Percentiles rank a stretch among this genome's conserved stretches.
These are phyloP conservation scores for Crithidia fasciculata DNA, from an alignment of 208 protist genomes.

Conservation along the genomic window DNA sequence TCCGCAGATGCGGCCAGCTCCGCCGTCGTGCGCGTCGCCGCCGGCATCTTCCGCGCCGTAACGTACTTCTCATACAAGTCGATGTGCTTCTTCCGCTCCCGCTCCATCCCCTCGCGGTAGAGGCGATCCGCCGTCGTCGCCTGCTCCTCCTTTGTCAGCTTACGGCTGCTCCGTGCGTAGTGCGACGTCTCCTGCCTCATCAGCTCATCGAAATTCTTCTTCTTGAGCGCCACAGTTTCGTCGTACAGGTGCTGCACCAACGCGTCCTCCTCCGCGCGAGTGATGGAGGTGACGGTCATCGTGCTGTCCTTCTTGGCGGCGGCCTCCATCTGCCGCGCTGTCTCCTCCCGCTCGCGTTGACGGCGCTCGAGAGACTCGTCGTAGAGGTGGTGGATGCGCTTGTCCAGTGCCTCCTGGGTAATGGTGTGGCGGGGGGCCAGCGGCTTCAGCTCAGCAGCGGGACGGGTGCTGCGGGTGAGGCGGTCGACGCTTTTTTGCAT, in stretches of 20 bases:
- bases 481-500: slow-evolving; percentile 76
- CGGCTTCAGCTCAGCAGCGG: slow-evolving; percentile 51
- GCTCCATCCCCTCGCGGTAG: slow-evolving; percentile 80
- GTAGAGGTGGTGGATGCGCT: slow-evolving; percentile 82
- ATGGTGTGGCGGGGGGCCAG: slow-evolving; percentile 45
- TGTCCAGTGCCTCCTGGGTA: slow-evolving; percentile 53
- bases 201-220: slow-evolving; percentile 55
- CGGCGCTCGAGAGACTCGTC: slow-evolving; percentile 77
- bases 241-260: slow-evolving; percentile 79
- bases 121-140: slow-evolving; percentile 46
- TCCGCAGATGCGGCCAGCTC: slow-evolving; percentile 55
- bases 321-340: slow-evolving; percentile 52
- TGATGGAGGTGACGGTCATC: slow-evolving; percentile 36
- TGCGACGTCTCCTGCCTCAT: slow-evolving; percentile 41
- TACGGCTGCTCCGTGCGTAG: slow-evolving; percentile 39
- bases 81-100: slow-evolving; percentile 77
- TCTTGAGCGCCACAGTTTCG: slow-evolving; percentile 57
- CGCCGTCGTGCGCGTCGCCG: slow-evolving; percentile 33
- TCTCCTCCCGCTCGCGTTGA: slow-evolving; percentile 47
- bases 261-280: slow-evolving; percentile 42
- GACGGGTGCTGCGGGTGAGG: slow-evolving; percentile 44
- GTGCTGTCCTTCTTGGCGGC: slow-evolving; percentile 52
- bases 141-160: slow-evolving; percentile 49
- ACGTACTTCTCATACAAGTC: slow-evolving; percentile 83
- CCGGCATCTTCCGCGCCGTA: slow-evolving; percentile 32